Base-by-base conservation (phyloP, 768 basidiomycete genomes). In the Gymnopilus dilepis region DNA sequence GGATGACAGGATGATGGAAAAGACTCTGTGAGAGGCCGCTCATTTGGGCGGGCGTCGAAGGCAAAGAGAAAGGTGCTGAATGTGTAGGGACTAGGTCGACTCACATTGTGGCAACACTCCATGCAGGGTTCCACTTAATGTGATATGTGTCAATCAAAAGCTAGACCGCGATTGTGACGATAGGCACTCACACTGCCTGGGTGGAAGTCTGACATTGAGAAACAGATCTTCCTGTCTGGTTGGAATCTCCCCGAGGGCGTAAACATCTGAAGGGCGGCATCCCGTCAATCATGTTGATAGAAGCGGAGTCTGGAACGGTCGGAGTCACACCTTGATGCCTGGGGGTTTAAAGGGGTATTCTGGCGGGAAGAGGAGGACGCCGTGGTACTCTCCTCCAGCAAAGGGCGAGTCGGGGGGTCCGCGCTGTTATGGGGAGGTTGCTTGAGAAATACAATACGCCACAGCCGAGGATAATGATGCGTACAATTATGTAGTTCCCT, bases 271-370 rank as follows among this genome's bases (percentile, higher is more conserved):
- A 45, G 26, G 50, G 47, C 40, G 54, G 37, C 30, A 33, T 17
- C 56, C 59, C 50, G 40, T 50, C 22, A 60, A 34, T 53, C 34
- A 31, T 38, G n/a, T n/a, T n/a, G 53, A 21, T 38, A 41, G 52
- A 62, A 31, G 42, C 26, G 26, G 11, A 9, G 50, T 8, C 15
- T 13, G 17, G 17, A 38, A 31, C 40, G 67, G 1, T 41, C 30
- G 15, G 12, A 28, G 15, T n/a, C 80, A 21, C 64, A 94, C 92
- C 86, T 97, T 97, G 78, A 99, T 95, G 57, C 95, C 95, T 55
- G 95, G 96, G 0, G 95, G 95, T 74, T 95, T 97, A 81, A 97
- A 97, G 2, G 93, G 94, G 74, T 98, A 99, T 77, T 98, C 96
- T 12, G 92, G 78, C 3, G 96, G 95, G 71, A 99, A 99, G 38